phyloP scores from a whole-genome alignment of 2,329 filamentous ascomycete species.

The Colletotrichum sp. region DNA sequence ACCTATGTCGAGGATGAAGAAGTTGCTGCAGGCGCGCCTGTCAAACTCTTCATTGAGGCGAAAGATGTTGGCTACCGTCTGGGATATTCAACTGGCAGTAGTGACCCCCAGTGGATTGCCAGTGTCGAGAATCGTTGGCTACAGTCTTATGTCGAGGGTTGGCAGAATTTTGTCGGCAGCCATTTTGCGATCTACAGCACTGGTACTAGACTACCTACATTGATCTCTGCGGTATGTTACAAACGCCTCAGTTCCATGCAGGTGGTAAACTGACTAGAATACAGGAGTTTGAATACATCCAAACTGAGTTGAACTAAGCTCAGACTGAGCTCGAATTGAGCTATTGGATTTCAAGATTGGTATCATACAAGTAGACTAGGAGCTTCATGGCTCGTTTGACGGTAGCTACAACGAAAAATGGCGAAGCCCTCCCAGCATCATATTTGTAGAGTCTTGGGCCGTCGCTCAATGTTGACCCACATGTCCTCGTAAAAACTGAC shows the following conservation, averaged over 20 bases:
- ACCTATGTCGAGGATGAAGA: slow-evolving; percentile 19
- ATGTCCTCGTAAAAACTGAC: slow-evolving; percentile 46
- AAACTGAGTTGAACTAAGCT: slow-evolving; percentile 3
- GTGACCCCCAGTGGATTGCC: slow-evolving; percentile 11
- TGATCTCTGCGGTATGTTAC: slow-evolving; percentile 11
- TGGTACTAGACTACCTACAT: slow-evolving; percentile 6
- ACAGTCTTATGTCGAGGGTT: slow-evolving; percentile 14
- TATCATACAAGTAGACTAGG: neutral
- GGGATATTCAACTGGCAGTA: slow-evolving; percentile 8
- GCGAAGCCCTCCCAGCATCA: neutral
- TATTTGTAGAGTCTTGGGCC: neutral
- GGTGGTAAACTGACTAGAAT: neutral
- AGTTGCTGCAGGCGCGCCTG: slow-evolving; percentile 9
- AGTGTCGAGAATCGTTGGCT: slow-evolving; percentile 13
- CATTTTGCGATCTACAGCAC: slow-evolving; percentile 21
- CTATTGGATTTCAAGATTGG: neutral
- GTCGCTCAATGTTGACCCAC: slow-evolving; percentile 35
- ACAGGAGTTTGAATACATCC: slow-evolving; percentile 20
- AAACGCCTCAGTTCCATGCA: rapidly evolving
- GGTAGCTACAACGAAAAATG: neutral
- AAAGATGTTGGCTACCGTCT: slow-evolving; percentile 6
- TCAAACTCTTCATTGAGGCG: slow-evolving; percentile 20
- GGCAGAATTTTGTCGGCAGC: slow-evolving; percentile 22
- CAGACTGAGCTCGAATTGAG: neutral
- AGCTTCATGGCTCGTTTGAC: neutral